Evolutionary conservation across 306 rosid species (phyloP).

Genomic region (Styphnolobium japonicum): DNA sequence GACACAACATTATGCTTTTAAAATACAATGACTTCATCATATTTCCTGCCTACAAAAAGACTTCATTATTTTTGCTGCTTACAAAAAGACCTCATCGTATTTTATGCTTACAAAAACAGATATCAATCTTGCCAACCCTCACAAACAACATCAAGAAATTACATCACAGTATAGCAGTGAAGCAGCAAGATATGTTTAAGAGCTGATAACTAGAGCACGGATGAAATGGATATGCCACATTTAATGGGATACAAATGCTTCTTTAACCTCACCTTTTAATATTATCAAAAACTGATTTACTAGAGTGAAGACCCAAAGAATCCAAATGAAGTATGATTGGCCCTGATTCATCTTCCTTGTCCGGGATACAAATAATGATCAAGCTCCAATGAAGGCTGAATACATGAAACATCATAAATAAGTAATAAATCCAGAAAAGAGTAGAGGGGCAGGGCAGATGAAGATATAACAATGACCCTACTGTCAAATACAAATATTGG

Average conservation of each 20-base stretch:
- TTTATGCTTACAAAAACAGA: background rate
- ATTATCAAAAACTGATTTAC: conserved; percentile 66
- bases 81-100: background rate
- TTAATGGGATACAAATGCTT: conserved; percentile 7
- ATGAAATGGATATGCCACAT: background rate
- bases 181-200: background rate
- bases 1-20: background rate
- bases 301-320: conserved; percentile 84
- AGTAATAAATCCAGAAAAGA: conserved; percentile 28
- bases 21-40: background rate
- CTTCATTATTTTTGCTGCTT: background rate
- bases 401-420: conserved; percentile 26
- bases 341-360: conserved; percentile 78
- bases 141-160: background rate
- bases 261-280: conserved; percentile 69
- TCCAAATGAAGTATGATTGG: conserved; percentile 93
- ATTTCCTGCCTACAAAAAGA: background rate
- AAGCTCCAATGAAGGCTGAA: conserved; percentile 94
- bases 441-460: background rate
- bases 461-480: background rate
- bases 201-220: background rate
- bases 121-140: conserved; percentile 5
- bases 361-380: conserved; percentile 84
- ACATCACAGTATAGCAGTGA: background rate
- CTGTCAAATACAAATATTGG: background rate